These are phyloP conservation scores for Cephalotrichum gorgonifer DNA, from an alignment of 2,329 filamentous ascomycete species.

Conservation along the genomic window DNA sequence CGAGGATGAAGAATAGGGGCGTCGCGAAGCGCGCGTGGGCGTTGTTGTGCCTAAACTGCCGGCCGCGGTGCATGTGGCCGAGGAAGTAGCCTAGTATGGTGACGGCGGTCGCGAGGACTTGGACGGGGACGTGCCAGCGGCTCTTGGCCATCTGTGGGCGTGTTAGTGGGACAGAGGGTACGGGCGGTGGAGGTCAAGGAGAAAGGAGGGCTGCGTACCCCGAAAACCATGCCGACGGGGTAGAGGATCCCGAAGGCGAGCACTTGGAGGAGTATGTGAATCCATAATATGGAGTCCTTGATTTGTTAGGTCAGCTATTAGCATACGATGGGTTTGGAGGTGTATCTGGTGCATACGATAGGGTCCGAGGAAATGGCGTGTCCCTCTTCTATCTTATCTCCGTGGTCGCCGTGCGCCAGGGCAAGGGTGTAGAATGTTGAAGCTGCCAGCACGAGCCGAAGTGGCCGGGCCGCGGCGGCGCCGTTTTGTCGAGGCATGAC, in stretches of 20 bases:
- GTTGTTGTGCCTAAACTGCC: constrained; percentile 67
- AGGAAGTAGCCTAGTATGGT: constrained; percentile 82
- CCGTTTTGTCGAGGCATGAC: background rate
- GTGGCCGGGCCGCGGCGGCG: background rate
- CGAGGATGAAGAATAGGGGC: constrained; percentile 68
- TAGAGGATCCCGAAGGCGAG: constrained; percentile 86
- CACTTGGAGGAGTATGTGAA: constrained; percentile 83
- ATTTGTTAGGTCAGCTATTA: constrained; percentile 19
- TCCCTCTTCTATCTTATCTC: constrained; percentile 55
- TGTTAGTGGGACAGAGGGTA: constrained; percentile 1
- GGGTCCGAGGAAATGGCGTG: constrained; percentile 61
- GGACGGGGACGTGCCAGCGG: constrained; percentile 88
- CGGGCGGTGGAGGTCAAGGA: background rate
- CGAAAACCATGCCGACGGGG: constrained; percentile 89
- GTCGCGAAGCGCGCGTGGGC: constrained; percentile 75
- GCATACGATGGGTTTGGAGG: background rate
- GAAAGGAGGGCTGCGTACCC: constrained; percentile 43
- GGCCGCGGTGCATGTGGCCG: constrained; percentile 81
- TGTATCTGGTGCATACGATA: constrained; percentile 41
- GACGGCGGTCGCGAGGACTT: constrained; percentile 63
- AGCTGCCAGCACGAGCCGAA: background rate
- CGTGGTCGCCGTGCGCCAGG: constrained; percentile 37
- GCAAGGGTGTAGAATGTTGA: constrained; percentile 9
- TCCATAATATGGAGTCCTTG: constrained; percentile 78
- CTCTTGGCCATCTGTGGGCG: constrained; percentile 67